These are phyloP conservation scores for Fonsecaea multimorphosa DNA, from an alignment of 2,329 filamentous ascomycete species.

Conservation along the genomic window DNA sequence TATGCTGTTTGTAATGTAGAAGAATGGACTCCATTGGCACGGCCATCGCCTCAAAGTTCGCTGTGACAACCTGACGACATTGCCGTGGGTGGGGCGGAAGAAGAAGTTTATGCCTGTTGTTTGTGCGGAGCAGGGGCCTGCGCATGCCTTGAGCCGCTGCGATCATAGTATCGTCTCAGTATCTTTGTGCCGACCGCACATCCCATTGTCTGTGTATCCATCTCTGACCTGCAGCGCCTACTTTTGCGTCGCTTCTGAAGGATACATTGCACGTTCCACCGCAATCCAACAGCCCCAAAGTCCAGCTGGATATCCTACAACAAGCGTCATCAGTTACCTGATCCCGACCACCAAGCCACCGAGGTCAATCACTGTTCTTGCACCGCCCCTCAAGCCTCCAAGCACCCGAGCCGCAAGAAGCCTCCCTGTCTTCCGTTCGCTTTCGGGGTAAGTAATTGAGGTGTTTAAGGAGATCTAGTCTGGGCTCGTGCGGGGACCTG, in stretches of 20 bases:
- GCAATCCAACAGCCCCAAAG: background rate
- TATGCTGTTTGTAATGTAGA: background rate
- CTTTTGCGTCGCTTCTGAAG: background rate
- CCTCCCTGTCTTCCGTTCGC: background rate
- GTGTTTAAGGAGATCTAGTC: background rate
- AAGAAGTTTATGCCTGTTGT: background rate
- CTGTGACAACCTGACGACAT: background rate
- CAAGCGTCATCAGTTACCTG: background rate
- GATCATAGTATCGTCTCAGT: background rate
- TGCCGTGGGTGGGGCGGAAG: background rate
- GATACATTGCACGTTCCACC: background rate
- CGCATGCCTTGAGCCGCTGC: constrained; percentile 5
- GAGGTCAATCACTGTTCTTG: background rate
- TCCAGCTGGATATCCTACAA: background rate
- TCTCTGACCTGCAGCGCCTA: background rate
- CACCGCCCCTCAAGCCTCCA: background rate
- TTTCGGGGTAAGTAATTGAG: background rate
- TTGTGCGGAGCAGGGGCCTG: constrained; percentile 4
- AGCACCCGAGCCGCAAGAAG: background rate
- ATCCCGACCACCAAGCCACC: background rate
- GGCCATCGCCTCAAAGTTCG: background rate
- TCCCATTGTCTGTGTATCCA: background rate
- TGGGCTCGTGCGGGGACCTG: background rate
- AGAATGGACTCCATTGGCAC: background rate
- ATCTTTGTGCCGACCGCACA: constrained; percentile 1